phyloP scores from a whole-genome alignment of 805 yeast species.

The Saturnispora hagleri region DNA sequence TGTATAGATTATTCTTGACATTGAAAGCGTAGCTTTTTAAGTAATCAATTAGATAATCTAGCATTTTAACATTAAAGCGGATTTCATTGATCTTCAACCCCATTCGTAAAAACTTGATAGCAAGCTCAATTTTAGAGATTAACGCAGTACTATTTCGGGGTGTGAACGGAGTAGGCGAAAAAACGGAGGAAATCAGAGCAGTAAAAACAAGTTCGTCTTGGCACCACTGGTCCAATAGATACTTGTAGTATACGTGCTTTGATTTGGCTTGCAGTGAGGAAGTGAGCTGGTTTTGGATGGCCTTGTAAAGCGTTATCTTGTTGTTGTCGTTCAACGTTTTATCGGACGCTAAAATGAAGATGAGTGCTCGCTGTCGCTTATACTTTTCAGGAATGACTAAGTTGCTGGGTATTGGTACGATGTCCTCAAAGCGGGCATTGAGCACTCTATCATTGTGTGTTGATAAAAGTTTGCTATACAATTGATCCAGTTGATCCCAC shows the following conservation, averaged over 20 bases:
- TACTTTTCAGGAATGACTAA: not conserved
- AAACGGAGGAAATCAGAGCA: not conserved
- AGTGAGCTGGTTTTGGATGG: not conserved
- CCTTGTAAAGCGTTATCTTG: not conserved
- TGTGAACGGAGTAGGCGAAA: not conserved
- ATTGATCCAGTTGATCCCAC: not conserved
- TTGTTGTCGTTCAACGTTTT: not conserved
- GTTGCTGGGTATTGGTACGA: not conserved
- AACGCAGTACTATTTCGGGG: not conserved
- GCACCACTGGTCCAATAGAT: not conserved
- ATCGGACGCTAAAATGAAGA: not conserved
- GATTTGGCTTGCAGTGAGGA: not conserved
- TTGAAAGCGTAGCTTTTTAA: not conserved
- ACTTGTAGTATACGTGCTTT: not conserved
- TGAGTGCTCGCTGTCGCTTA: not conserved
- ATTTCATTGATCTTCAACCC: not conserved
- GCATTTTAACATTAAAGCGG: not conserved
- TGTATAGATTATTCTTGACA: not conserved
- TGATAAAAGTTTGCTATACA: not conserved
- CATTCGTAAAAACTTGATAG: not conserved
- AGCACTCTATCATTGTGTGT: not conserved
- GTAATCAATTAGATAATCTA: not conserved
- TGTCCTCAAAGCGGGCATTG: not conserved
- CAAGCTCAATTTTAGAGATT: not conserved
- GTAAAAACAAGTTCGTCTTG: not conserved